phyloP scores from a whole-genome alignment of 2,329 filamentous ascomycete species.

The Ophiocordyceps robertsii region DNA sequence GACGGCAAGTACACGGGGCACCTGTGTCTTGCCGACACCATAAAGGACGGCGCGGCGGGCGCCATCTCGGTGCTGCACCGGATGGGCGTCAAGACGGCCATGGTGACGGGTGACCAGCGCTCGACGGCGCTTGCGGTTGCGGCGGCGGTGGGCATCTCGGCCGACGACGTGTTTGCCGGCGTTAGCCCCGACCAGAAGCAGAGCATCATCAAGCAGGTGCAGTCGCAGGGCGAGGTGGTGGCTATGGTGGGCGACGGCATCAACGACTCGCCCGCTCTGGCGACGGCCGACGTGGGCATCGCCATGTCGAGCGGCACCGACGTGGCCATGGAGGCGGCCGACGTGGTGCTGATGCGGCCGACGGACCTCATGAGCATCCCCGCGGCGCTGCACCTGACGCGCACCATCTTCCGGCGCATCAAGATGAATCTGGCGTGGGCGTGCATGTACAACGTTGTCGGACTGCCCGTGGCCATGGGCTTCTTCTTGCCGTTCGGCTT shows the following conservation, averaged over 20 bases:
- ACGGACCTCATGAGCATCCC: constrained; percentile 90
- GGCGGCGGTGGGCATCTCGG: constrained; percentile 63
- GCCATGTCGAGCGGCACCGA: constrained; percentile 88
- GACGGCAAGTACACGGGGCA: constrained; percentile 69
- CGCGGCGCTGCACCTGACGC: constrained; percentile 66
- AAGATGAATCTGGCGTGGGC: constrained; percentile 89
- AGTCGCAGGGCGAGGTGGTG: constrained; percentile 61
- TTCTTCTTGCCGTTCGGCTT: constrained; percentile 82
- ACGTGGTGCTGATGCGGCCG: constrained; percentile 89
- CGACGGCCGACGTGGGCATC: constrained; percentile 85
- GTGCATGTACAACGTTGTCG: constrained; percentile 82
- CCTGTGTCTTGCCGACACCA: constrained; percentile 73
- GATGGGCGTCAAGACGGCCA: constrained; percentile 77
- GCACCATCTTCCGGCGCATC: constrained; percentile 81
- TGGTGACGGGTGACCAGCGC: constrained; percentile 86
- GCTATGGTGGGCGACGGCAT: constrained; percentile 98
- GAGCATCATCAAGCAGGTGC: constrained; percentile 64
- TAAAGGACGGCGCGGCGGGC: constrained; percentile 77
- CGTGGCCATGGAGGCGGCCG: constrained; percentile 93
- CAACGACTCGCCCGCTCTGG: constrained; percentile 92
- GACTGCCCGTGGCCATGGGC: constrained; percentile 93
- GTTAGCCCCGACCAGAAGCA: constrained; percentile 88
- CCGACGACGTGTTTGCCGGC: constrained; percentile 68
- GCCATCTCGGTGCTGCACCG: constrained; percentile 68
- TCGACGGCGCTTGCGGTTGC: constrained; percentile 78